These are phyloP conservation scores for Neostapfia colusana DNA, from an alignment of 176 grass and related monocot species.

Conservation along the genomic window DNA sequence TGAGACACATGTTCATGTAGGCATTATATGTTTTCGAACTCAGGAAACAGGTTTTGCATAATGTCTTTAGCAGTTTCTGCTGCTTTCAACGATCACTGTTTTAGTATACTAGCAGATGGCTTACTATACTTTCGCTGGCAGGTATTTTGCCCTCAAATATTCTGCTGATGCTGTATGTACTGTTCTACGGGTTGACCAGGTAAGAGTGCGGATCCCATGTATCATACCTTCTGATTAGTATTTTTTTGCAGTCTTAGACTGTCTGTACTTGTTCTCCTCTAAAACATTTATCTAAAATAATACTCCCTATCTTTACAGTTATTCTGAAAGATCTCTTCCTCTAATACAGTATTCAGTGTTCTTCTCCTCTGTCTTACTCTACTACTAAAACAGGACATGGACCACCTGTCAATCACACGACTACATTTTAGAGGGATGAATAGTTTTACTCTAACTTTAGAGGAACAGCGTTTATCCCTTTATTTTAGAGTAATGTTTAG, in stretches of 20 bases:
- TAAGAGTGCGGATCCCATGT: slow-evolving; percentile 13
- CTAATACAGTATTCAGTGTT: too few species aligned
- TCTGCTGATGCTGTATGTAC: slow-evolving; percentile 69
- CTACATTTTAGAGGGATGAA: too few species aligned
- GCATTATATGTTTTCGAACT: neutral
- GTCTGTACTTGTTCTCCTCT: too few species aligned
- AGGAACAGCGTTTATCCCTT: too few species aligned
- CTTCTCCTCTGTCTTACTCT: too few species aligned
- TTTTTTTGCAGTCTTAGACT: neutral
- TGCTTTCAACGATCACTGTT: neutral
- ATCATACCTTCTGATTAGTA: neutral
- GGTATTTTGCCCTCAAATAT: slow-evolving; percentile 85
- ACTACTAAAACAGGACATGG: too few species aligned
- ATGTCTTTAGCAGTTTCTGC: neutral
- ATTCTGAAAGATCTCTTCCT: too few species aligned
- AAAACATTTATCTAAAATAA: too few species aligned
- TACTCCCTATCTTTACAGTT: too few species aligned
- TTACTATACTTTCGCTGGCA: slow-evolving; percentile 32
- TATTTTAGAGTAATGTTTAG: too few species aligned
- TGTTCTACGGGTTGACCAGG: slow-evolving; percentile 87
- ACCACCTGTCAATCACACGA: too few species aligned
- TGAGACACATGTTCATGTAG: neutral
- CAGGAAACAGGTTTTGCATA: neutral
- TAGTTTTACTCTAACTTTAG: too few species aligned
- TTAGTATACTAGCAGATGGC: neutral